Base-by-base conservation (phyloP, 371 early-diverging fungal species). In the Capniomyces stellatus region DNA sequence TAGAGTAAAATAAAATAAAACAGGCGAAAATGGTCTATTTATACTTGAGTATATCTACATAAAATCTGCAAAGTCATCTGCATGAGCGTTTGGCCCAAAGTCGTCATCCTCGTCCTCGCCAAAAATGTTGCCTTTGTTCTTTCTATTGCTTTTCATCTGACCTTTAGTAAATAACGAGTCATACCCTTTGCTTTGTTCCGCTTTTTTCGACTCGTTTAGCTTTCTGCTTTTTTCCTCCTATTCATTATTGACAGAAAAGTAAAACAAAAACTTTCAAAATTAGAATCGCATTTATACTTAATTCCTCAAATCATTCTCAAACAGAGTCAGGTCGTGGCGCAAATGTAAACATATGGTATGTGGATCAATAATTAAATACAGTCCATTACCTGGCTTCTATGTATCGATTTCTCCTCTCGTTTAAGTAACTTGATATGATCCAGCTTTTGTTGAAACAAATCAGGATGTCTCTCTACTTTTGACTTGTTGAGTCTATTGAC, bases 401-500 rank as follows among this genome's bases (percentile, higher is more conserved):
- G 15, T 35, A 10, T 15, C 6, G 35, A 6, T 15, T 41, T 58
- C 44, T 18, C 29, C 13, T 22, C 47, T 1, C 59, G 15, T 27
- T 46, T 44, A 43, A 62, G 57, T 18, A 43, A 52, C 19, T 43
- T 52, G 23, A 61, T 63, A 6, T 63, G 46, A 13, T 63, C 63
- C 35, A 41, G 1, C 2, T 63, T 44, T 29, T 43, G 21, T 22
- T 46, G 41, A 23, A 75, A 66, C 50, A 89, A 66, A 58, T 94
- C 93, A 21, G 85, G 84, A 23, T 75, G 63, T 25, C 68, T 60
- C 42, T 89, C 92, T 0, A 67, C 65, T 54, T 83, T 86, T 1
- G 97, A 92, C 71, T 92, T 94, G 72, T 92, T 92, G 42, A 96
- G 68, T 39, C 96, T 72, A 61, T 92, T 93, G 47, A 94, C 76